Conservation (phyloP, 1,284 basidiomycete genomes). For the Meripilus lineatus region DNA sequence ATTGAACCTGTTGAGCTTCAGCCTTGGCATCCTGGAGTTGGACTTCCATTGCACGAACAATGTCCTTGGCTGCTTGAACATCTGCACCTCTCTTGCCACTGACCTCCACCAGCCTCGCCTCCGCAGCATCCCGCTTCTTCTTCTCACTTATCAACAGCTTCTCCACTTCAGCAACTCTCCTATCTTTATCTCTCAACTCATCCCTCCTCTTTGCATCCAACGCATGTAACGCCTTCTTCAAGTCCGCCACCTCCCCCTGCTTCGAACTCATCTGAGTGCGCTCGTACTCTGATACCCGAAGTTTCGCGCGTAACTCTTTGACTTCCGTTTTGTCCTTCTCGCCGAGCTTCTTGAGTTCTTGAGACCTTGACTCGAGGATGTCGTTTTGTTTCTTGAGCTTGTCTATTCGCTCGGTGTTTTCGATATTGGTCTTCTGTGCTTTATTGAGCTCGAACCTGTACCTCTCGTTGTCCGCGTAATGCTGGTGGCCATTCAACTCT, state of each 20-base stretch:
- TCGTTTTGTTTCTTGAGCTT: slow-evolving; percentile 62
- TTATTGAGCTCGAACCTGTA: slow-evolving; percentile 51
- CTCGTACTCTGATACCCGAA: slow-evolving; percentile 59
- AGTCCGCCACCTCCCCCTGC: slow-evolving; percentile 45
- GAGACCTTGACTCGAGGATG: slow-evolving; percentile 45
- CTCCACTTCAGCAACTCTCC: slow-evolving; percentile 52
- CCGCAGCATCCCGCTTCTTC: slow-evolving; percentile 42
- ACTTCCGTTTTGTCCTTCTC: slow-evolving; percentile 51
- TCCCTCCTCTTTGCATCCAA: slow-evolving; percentile 47
- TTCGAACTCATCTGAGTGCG: slow-evolving; percentile 45
- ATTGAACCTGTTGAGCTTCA: slow-evolving; percentile 29
- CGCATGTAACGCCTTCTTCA: slow-evolving; percentile 46
- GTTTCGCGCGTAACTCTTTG: slow-evolving; percentile 55
- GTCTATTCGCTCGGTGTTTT: slow-evolving; percentile 51
- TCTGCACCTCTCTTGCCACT: slow-evolving; percentile 42
- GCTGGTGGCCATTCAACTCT: slow-evolving; percentile 41
- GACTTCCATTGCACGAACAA: slow-evolving; percentile 30
- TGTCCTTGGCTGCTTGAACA: slow-evolving; percentile 29
- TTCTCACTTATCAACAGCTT: slow-evolving; percentile 43
- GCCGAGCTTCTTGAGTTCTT: slow-evolving; percentile 53
- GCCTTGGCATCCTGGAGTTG: slow-evolving; percentile 32
- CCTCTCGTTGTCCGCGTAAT: slow-evolving; percentile 53
- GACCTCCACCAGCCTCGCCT: slow-evolving; percentile 40
- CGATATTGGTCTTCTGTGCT: slow-evolving; percentile 41
- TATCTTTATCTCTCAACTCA: slow-evolving; percentile 51